These are phyloP conservation scores for Entomortierella parvispora DNA, from an alignment of 192 early-diverging fungal species.

Conservation along the genomic window DNA sequence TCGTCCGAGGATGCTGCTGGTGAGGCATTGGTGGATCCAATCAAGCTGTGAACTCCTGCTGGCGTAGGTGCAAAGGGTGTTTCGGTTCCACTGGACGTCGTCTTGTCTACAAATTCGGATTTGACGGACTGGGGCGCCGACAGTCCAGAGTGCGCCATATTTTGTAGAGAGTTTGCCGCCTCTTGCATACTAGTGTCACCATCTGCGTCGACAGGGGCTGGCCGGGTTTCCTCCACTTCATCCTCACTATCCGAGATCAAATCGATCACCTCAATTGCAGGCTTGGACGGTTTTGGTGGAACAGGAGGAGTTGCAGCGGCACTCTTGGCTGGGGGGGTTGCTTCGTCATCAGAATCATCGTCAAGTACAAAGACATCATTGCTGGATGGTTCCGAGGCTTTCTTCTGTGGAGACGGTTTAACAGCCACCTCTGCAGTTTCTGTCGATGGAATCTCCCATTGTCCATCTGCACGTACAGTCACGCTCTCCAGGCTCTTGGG, in stretches of 20 bases:
- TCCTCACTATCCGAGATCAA: slow-evolving; percentile 67
- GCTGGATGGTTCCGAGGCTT: background rate
- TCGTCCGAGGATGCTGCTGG: slow-evolving; percentile 24
- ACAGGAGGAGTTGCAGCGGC: background rate
- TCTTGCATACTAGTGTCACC: slow-evolving; percentile 37
- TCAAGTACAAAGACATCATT: slow-evolving; percentile 42
- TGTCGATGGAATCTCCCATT: slow-evolving; percentile 44
- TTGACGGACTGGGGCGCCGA: slow-evolving; percentile 24
- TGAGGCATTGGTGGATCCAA: slow-evolving; percentile 19
- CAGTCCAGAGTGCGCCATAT: slow-evolving; percentile 18
- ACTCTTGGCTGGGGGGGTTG: background rate
- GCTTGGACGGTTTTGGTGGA: slow-evolving; percentile 36
- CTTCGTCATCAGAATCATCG: slow-evolving; percentile 44
- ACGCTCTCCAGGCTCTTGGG: slow-evolving; percentile 53
- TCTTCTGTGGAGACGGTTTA: slow-evolving; percentile 32
- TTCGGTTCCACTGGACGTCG: background rate
- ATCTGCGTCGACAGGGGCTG: slow-evolving; percentile 2
- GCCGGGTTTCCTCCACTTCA: slow-evolving; percentile 25
- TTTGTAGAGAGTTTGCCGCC: slow-evolving; percentile 26
- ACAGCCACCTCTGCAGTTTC: slow-evolving; percentile 1
- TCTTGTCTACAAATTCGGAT: slow-evolving; percentile 34
- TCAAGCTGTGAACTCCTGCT: slow-evolving; percentile 21
- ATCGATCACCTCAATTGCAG: slow-evolving; percentile 68
- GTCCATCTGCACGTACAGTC: slow-evolving; percentile 56
- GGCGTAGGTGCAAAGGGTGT: background rate